Evolutionary conservation across 352 stramenopile species (phyloP).

Genomic region (Globisporangium nodosum): DNA sequence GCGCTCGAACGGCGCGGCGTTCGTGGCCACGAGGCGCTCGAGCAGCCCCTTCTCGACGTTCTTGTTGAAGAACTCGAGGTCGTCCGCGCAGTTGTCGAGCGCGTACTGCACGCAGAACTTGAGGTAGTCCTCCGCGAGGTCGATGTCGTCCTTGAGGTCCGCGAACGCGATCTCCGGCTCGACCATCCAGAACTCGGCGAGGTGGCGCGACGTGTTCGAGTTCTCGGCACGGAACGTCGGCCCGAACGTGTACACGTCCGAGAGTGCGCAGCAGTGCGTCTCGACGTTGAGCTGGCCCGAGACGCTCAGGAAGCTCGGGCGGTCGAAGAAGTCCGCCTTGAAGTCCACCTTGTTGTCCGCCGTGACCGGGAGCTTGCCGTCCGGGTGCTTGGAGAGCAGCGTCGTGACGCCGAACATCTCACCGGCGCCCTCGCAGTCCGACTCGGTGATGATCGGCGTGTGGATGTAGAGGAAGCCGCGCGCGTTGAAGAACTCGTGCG

Average conservation of each 20-base stretch:
- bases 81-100: conserved; percentile 88
- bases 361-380: conserved; percentile 63
- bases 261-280: conserved; percentile 88
- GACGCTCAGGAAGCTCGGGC: conserved; percentile 88
- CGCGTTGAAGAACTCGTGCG: conserved; percentile 92
- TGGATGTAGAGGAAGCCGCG: conserved; percentile 94
- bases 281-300: conserved; percentile 97
- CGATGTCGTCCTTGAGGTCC: conserved; percentile 90
- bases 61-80: conserved; percentile 94
- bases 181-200: conserved; percentile 99
- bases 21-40: conserved; percentile 43
- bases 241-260: conserved; percentile 97
- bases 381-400: conserved; percentile 74
- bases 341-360: conserved; percentile 81
- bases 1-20: conserved; percentile 55
- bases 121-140: conserved; percentile 95
- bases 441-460: conserved; percentile 94
- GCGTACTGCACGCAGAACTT: conserved; percentile 94
- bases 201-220: conserved; percentile 96
- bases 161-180: conserved; percentile 92
- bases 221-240: conserved; percentile 99
- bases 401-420: conserved; percentile 96
- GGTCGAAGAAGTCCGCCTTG: conserved; percentile 90
- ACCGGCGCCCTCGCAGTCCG: conserved; percentile 97
- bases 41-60: conserved; percentile 88